Evolutionary conservation across 768 basidiomycete genomes (phyloP).

Genomic region (Amanita muscaria): DNA sequence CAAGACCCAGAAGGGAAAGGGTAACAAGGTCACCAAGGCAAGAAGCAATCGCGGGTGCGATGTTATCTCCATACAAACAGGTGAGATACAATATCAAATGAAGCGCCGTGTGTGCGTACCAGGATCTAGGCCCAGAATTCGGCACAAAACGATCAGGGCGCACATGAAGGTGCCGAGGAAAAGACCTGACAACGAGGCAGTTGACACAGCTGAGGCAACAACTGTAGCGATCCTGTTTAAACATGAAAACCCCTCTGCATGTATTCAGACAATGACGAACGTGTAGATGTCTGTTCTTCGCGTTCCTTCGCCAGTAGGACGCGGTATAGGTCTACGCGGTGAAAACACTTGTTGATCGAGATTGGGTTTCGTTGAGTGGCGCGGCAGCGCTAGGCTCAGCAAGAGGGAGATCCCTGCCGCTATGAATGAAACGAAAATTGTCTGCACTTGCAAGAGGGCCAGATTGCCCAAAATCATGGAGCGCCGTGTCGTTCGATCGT

Average conservation of each 20-base stretch:
- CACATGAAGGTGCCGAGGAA: slow-evolving; percentile 93
- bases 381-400: slow-evolving; percentile 56
- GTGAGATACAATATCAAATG: not conserved
- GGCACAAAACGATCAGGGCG: slow-evolving; percentile 67
- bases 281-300: slow-evolving; percentile 29
- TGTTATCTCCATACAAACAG: slow-evolving; percentile 63
- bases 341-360: not conserved
- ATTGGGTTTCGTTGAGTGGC: slow-evolving; percentile 12
- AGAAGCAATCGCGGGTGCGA: slow-evolving; percentile 88
- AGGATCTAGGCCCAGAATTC: slow-evolving; percentile 72
- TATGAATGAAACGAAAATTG: slow-evolving; percentile 78
- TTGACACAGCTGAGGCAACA: slow-evolving; percentile 68
- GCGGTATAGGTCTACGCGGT: slow-evolving; percentile 2
- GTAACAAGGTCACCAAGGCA: slow-evolving; percentile 92
- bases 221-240: slow-evolving; percentile 63
- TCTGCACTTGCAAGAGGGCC: slow-evolving; percentile 86
- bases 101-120: slow-evolving; percentile 34
- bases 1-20: slow-evolving; percentile 67
- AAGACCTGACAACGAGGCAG: slow-evolving; percentile 68
- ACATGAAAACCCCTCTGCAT: not conserved
- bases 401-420: slow-evolving; percentile 73
- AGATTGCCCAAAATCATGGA: slow-evolving; percentile 75
- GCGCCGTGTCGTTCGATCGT: slow-evolving; percentile 53
- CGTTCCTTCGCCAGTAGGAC: slow-evolving; percentile 13
- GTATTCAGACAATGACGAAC: slow-evolving; percentile 17